A percentile compares a stretch with the other conserved stretches of the same genome.
These are phyloP conservation scores for Acanthamoeba castellanii DNA, from an alignment of 208 protist species.

Conservation along the genomic window DNA sequence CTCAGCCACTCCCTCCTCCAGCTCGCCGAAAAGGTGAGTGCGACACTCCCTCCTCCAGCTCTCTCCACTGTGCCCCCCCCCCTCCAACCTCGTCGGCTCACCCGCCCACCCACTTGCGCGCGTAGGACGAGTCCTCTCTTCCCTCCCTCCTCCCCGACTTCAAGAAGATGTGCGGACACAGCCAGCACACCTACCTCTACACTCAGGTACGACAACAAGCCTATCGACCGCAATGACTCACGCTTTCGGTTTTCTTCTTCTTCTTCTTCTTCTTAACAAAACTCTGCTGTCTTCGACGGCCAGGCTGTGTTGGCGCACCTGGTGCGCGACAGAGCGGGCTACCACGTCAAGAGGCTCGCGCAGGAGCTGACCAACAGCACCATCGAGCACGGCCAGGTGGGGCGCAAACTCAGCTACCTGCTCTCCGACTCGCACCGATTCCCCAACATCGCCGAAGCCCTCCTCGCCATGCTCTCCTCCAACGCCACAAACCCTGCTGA, in stretches of 20 bases:
- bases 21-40: conserved; percentile 32
- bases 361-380: conserved; percentile 30
- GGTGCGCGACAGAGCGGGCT: not conserved
- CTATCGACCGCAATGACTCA: not conserved
- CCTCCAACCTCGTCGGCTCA: no score
- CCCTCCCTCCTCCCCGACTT: conserved; percentile 49
- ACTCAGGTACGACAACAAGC: not conserved
- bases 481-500: conserved; percentile 65
- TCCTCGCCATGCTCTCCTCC: conserved; percentile 24
- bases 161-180: conserved; percentile 73
- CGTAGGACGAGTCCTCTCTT: not conserved
- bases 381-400: conserved; percentile 49
- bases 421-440: conserved; percentile 30
- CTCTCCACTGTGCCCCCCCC: not conserved
- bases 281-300: not conserved
- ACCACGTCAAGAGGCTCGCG: conserved; percentile 52
- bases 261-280: not conserved
- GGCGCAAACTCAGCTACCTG: conserved; percentile 26
- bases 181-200: conserved; percentile 76
- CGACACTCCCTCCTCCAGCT: not conserved
- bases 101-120: no score
- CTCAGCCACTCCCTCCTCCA: conserved; percentile 37
- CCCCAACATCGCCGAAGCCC: conserved; percentile 24
- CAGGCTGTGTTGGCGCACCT: conserved; percentile 61
- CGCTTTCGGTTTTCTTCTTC: not conserved